phyloP scores from a whole-genome alignment of 208 protist genomes.

The Leptomonas seymouri region DNA sequence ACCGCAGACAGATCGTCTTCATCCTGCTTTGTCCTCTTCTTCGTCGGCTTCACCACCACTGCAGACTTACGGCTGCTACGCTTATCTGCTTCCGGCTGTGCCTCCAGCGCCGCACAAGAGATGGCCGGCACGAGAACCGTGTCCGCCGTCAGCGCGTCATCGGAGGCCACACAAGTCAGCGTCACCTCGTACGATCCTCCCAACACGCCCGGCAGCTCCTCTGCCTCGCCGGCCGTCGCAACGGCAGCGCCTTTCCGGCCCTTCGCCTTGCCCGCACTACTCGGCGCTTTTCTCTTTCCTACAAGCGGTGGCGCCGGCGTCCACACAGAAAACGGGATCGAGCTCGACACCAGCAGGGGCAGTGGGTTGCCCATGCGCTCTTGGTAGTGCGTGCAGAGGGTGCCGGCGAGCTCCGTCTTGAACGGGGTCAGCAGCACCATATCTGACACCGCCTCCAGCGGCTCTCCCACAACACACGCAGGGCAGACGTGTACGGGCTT shows the following conservation, averaged over 20 bases:
- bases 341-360: conserved; percentile 37
- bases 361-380: conserved; percentile 67
- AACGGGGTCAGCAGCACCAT: conserved; percentile 59
- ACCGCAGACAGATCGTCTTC: conserved; percentile 4
- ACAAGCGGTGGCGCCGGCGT: conserved; percentile 17
- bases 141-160: conserved; percentile 17
- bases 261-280: background rate
- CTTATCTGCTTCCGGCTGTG: background rate
- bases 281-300: conserved; percentile 9
- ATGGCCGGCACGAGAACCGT: conserved; percentile 25
- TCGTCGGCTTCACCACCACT: background rate
- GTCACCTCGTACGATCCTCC: conserved; percentile 33
- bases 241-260: background rate
- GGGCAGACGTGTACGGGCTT: conserved; percentile 45
- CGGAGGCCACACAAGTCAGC: conserved; percentile 14
- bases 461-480: conserved; percentile 55
- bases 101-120: background rate
- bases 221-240: background rate
- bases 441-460: conserved; percentile 70
- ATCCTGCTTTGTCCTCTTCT: background rate
- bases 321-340: conserved; percentile 28
- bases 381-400: conserved; percentile 57
- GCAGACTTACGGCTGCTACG: background rate
- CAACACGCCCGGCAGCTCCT: conserved; percentile 14
- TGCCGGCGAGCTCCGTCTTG: conserved; percentile 72